These are phyloP conservation scores for Prunus yedoensis DNA, from an alignment of 331 rosid genomes.

Conservation along the genomic window DNA sequence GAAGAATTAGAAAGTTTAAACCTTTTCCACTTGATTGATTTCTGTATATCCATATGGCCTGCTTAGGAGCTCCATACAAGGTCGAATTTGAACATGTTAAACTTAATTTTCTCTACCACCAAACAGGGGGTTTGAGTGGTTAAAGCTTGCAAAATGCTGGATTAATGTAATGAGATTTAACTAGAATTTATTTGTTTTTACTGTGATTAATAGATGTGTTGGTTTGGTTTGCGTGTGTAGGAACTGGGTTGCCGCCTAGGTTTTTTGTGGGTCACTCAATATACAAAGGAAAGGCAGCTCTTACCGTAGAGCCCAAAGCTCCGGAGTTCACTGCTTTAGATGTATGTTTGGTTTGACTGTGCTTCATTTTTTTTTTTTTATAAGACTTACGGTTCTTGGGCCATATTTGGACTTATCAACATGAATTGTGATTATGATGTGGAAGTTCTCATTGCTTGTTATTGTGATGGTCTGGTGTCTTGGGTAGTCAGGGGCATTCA, in stretches of 20 bases:
- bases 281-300: slow-evolving; percentile 96
- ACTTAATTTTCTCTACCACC: too few relatives aligned
- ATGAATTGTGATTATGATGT: neutral
- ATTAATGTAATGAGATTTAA: too few relatives aligned
- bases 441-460: slow-evolving; percentile 9
- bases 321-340: slow-evolving; percentile 74
- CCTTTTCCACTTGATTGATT: too few relatives aligned
- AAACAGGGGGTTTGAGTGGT: too few relatives aligned
- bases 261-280: slow-evolving; percentile 86
- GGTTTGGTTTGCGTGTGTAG: slow-evolving; percentile 37
- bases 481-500: slow-evolving; percentile 83
- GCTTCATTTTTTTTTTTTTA: neutral
- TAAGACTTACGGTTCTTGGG: neutral
- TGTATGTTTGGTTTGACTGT: slow-evolving; percentile 43
- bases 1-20: too few relatives aligned
- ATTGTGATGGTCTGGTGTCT: slow-evolving; percentile 18
- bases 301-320: slow-evolving; percentile 74
- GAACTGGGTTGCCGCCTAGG: slow-evolving; percentile 60
- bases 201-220: slow-evolving; percentile 20
- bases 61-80: too few relatives aligned
- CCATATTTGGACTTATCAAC: neutral
- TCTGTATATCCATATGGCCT: too few relatives aligned
- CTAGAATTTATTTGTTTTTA: too few relatives aligned
- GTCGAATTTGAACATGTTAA: too few relatives aligned
- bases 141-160: too few relatives aligned